Evolutionary conservation across 1,284 basidiomycete genomes (phyloP), one percentile per base, ranked within the genome.

Genomic region (Apiotrichum mycotoxinovorans): DNA sequence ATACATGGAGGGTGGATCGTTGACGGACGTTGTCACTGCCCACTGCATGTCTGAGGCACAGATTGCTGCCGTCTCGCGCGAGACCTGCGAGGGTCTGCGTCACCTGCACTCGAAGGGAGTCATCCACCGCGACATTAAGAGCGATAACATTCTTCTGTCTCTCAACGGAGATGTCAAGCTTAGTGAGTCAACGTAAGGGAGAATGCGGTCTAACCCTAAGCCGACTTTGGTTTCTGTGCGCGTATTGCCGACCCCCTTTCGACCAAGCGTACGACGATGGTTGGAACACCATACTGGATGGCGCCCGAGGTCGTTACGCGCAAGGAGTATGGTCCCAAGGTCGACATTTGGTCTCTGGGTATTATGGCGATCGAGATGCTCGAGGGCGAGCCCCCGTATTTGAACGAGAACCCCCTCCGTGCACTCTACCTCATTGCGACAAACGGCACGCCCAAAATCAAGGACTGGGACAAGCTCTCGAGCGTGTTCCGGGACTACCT

Each of bases 361-460:
- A 98, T 99, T 80, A 95, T 98, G 91, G 93, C 93, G 25, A 98
- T 98, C 64, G 94, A 98, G 81, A 98, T 98, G 95, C 92, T 98
- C 67, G 95, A 98, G 78, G 95, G 96, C 60, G 95, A 98, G 78
- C 96, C 95, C 2, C 95, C 95, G 30, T 98, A 98, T 72, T 83
- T 97, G 44, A 95, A 96, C 77, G 93, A 98, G 79, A 96, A 96
- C 79, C 94, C 94, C 2, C 81, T 98, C 46, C 89, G 95, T 72
- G 93, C 92, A 8, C 80, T 98, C 40, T 98, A 98, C 75, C 83
- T 98, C 51, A 98, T 98, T 69, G 94, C 93, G 7, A 98, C 93
- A 22, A 98, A 97, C 71, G 94, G 95, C n/a, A 98, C 94, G 47
- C 95, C 95, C 12, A 89, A 89, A 58, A 91, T 98, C 65, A 89